phyloP scores from a whole-genome alignment of 129 eudicot genomes.

The Logfia minima region DNA sequence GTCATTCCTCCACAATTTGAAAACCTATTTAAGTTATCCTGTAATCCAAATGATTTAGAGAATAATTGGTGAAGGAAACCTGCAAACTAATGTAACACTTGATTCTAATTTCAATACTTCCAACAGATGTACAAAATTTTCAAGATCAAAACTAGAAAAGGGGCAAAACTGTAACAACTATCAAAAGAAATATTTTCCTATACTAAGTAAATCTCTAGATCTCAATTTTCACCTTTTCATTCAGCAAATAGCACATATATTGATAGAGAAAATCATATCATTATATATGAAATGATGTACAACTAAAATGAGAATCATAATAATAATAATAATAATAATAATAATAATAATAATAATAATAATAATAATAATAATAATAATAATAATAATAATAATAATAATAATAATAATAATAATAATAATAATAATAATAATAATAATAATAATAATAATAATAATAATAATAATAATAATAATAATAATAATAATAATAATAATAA shows the following conservation, averaged over 20 bases:
- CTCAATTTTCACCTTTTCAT: background rate
- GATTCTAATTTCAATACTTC: background rate
- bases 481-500: too few species aligned
- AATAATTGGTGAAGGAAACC: background rate
- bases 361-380: too few species aligned
- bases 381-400: too few species aligned
- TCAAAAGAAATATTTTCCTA: background rate
- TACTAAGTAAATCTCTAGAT: background rate
- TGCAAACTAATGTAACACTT: background rate
- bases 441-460: too few species aligned
- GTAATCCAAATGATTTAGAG: conserved; percentile 15
- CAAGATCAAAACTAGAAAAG: background rate
- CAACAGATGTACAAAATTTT: background rate
- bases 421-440: too few species aligned
- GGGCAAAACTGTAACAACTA: background rate
- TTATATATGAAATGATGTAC: background rate
- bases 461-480: too few species aligned
- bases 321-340: too few species aligned
- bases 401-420: too few species aligned
- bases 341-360: too few species aligned
- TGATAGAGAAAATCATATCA: background rate
- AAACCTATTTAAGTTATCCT: conserved; percentile 39
- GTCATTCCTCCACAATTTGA: conserved; percentile 41
- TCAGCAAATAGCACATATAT: background rate
- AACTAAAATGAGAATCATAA: too few species aligned